Base-by-base conservation (phyloP, 257 asterid species). In the Petunia axillaris region DNA sequence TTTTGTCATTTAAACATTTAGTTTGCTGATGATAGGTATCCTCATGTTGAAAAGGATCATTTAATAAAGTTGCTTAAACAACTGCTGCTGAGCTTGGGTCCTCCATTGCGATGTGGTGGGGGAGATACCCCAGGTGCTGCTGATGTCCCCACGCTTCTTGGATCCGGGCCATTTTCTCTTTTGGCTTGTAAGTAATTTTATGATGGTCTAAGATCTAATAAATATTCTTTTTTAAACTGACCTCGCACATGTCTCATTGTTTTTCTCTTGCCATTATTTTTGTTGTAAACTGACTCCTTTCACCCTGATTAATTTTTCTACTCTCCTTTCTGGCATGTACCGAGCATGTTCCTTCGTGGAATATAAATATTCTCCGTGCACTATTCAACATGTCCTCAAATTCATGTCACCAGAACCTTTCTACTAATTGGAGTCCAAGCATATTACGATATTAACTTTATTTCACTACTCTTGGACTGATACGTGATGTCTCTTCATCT, bases 121-220 rank as follows among this genome's bases (percentile, higher is more conserved):
- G 87, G 85, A 85, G 79, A 54, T 82, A 65, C 87, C 79, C 97
- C 97, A 48, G 88, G 90, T 83, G 98, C 99, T 85, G 87, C 92
- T 67, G 98, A 95, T 88, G 98, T 92, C 84, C 99, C 99, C 64
- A 93, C 99, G 6, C 86, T 95, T 70, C 97, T 95, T 81, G 99
- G 99, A 88, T 91, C 92, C 83, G 97, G 94, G 81, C 81, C 89
- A 65, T 93, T 93, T 88, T 93, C 99, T 63, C 90, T 95, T 89
- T 84, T 93, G 83, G 59, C 90, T 36, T 64, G 99, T 95, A 95
- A 82, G 94, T 67, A 67, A 78, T 71, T 78, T 78, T 82, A 41
- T 83, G 77, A 70, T 15, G 59, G 77, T 50, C 59, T 71, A 71
- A 35, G 76, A 70, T 70, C 76, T 70, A 70, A 46, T 48, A 35